Conservation (phyloP, 306 rosid species). For the Delonix regia region DNA sequence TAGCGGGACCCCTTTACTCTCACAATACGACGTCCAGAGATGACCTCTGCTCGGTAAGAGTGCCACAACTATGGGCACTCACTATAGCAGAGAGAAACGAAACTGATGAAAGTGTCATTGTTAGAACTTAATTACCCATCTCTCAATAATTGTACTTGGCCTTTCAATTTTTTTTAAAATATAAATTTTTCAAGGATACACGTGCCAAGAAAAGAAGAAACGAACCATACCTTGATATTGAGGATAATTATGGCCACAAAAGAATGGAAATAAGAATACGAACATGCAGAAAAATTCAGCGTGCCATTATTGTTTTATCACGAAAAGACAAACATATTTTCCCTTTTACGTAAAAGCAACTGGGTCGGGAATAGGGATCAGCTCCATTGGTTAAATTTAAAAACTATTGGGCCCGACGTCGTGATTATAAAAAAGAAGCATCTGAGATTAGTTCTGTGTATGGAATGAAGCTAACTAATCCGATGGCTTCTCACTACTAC, state of each 20-base stretch:
- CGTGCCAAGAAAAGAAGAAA: neutral
- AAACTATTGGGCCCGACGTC: neutral
- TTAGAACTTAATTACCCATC: neutral
- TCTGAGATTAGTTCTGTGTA: neutral
- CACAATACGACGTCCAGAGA: neutral
- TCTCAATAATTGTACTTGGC: constrained; percentile 1
- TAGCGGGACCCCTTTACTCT: neutral
- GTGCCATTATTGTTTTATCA: neutral
- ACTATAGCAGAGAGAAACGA: neutral
- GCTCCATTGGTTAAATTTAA: neutral
- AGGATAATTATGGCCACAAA: neutral
- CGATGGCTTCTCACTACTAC: constrained; percentile 47
- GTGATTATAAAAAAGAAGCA: constrained; percentile 4
- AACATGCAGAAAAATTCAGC: constrained; percentile 1
- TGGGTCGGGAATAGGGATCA: neutral
- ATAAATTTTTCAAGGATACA: neutral
- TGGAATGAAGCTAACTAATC: neutral
- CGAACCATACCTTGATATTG: neutral
- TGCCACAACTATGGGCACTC: neutral
- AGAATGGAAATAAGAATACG: neutral
- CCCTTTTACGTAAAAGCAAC: constrained; percentile 27
- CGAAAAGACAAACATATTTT: constrained; percentile 14
- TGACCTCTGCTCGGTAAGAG: constrained; percentile 17
- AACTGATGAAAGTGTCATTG: constrained; percentile 1
- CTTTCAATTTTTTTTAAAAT: neutral